These are phyloP conservation scores for Xylaria sp. DNA, from an alignment of 2,329 filamentous ascomycete genomes.

Conservation along the genomic window DNA sequence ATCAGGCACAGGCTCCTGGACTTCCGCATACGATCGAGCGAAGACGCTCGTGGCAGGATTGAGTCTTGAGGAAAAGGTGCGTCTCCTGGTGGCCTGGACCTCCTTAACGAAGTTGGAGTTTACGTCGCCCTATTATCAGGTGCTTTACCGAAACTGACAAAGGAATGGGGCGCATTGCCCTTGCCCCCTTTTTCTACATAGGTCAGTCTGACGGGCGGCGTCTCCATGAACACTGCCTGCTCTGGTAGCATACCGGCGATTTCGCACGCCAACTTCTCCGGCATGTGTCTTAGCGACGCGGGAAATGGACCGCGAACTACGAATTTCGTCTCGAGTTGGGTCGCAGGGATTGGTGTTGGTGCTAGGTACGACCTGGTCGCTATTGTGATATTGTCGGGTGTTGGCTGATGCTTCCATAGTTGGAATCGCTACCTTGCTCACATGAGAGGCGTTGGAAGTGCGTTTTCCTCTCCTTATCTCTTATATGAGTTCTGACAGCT, in stretches of 20 bases:
- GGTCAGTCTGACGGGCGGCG: conserved; percentile 37
- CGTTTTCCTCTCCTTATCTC: not conserved
- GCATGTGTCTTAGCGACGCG: conserved; percentile 37
- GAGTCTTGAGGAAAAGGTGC: conserved; percentile 37
- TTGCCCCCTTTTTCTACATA: conserved; percentile 1
- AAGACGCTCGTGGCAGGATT: conserved; percentile 34
- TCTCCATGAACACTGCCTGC: conserved; percentile 31
- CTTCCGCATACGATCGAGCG: conserved; percentile 34
- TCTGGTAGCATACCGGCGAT: conserved; percentile 39
- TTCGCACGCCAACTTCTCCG: conserved; percentile 36
- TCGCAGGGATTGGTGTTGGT: conserved; percentile 56
- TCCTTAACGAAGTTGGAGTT: no score
- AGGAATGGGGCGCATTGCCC: not conserved
- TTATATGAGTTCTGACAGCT: not conserved
- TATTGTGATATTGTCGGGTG: not conserved
- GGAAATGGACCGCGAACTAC: conserved; percentile 31
- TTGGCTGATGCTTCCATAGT: conserved; percentile 11
- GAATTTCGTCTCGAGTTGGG: conserved; percentile 40
- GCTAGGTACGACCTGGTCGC: conserved; percentile 27
- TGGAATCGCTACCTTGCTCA: conserved; percentile 72
- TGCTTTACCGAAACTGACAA: not conserved
- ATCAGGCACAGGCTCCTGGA: conserved; percentile 33
- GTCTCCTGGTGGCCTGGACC: not conserved
- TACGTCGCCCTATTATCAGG: no score
- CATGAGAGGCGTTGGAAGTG: conserved; percentile 57